Base-by-base conservation (phyloP, 2,329 filamentous ascomycete species). In the Cordyceps fumosorosea region DNA sequence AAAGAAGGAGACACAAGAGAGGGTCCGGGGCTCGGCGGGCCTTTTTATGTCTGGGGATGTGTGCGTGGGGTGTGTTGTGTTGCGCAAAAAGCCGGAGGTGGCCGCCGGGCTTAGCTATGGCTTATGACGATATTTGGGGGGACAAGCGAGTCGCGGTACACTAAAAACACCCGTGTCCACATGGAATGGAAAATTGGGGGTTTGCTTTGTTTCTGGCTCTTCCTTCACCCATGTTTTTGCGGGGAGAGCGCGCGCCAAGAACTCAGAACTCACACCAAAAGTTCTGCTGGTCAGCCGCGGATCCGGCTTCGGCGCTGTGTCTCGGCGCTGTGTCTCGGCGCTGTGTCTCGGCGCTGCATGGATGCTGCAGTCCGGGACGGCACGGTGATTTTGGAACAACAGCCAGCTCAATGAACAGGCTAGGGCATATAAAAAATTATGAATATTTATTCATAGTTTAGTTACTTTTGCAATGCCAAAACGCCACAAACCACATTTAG, bases 41-140 rank as follows among this genome's bases (percentile, higher is more conserved):
- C 18, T 14, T 16, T 44, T 60, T 45, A 51, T 60, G 20, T 59
- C 11, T 22, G 20, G 42, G 42, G 42, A 12, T 20, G 47, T 22
- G n/a, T 20, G n/a, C 32, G 57, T 60, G 56, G 37, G n/a, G 52
- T 52, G 47, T 37, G 24, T 5, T 5, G 29, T 29, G 29, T 29
- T 3, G 3, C 6, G 26, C 6, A 6, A 34, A 53, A 18, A 45
- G 56, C 56, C 57, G 57, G 57, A 60, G 26, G 37, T 60, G 57
- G 57, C 57, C 57, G 57, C 12, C 3, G 29, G 5, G 29, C 3
- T 5, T 5, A 7, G 8, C 8, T 29, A 7, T 29, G 29, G 20
- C 10, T 47, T 45, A 45, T 45, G 18, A 53, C 45, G 48, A 60
- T 48, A 48, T 53, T 53, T 45, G 48, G 56, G 56, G 32, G 56